phyloP scores from a whole-genome alignment of 1,284 basidiomycete genomes.

The Peniophora sp. region DNA sequence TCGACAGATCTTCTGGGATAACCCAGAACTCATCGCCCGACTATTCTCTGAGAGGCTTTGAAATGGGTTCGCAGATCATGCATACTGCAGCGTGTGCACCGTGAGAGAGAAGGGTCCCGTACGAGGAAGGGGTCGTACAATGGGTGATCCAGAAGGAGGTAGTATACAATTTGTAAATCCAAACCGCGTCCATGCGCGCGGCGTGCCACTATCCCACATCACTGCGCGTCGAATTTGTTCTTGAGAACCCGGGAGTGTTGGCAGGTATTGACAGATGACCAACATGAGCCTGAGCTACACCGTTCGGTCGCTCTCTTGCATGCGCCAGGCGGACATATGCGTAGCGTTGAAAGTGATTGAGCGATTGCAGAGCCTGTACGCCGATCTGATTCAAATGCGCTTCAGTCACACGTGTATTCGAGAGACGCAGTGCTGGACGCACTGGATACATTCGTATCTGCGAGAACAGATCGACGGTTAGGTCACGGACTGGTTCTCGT shows the following conservation, averaged over 20 bases:
- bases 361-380: constrained; percentile 69
- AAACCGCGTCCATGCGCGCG: too few relatives aligned
- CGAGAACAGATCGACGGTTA: constrained; percentile 79
- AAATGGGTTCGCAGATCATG: too few relatives aligned
- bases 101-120: too few relatives aligned
- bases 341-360: constrained; percentile 90
- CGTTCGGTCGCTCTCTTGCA: constrained; percentile 28
- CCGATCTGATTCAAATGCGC: constrained; percentile 55
- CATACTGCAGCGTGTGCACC: too few relatives aligned
- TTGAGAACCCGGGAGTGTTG: constrained; percentile 17
- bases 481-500: constrained; percentile 62
- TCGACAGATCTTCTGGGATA: too few relatives aligned
- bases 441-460: constrained; percentile 72
- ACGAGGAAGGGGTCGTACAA: too few relatives aligned
- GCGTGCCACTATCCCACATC: too few relatives aligned
- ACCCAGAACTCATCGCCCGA: too few relatives aligned
- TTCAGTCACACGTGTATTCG: constrained; percentile 3
- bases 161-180: too few relatives aligned
- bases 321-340: constrained; percentile 74
- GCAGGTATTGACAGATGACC: constrained; percentile 31
- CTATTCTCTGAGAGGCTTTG: too few relatives aligned
- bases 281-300: constrained; percentile 14
- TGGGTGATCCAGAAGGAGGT: too few relatives aligned
- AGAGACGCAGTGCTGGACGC: constrained; percentile 23
- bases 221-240: too few relatives aligned